These are phyloP conservation scores for Neonectria coccinea DNA, from an alignment of 2,329 filamentous ascomycete genomes.

Conservation along the genomic window DNA sequence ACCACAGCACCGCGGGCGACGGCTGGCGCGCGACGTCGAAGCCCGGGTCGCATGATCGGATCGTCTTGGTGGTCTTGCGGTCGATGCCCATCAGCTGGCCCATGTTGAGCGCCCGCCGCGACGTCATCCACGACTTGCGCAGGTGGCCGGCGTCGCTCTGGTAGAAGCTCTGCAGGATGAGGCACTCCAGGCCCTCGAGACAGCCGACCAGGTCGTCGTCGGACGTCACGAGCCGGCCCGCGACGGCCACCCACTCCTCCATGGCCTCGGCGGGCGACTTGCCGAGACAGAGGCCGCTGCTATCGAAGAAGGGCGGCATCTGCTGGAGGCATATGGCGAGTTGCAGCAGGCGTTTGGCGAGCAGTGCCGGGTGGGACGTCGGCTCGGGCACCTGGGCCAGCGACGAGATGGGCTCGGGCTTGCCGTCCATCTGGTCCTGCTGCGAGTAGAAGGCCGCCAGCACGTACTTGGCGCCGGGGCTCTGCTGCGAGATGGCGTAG, in stretches of 20 bases:
- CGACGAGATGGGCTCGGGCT: conserved; percentile 46
- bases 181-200: conserved; percentile 64
- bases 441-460: conserved; percentile 45
- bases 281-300: conserved; percentile 41
- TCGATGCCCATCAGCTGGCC: conserved; percentile 64
- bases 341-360: conserved; percentile 61
- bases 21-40: conserved; percentile 48
- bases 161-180: conserved; percentile 61
- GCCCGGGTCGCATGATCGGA: conserved; percentile 53
- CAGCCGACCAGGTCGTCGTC: conserved; percentile 65
- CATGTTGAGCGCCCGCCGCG: conserved; percentile 61
- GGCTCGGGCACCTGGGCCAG: conserved; percentile 51
- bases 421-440: conserved; percentile 49
- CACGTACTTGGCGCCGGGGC: conserved; percentile 42
- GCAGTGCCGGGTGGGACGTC: conserved; percentile 59
- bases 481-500: conserved; percentile 40
- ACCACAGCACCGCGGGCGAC: conserved; percentile 56
- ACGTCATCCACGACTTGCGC: conserved; percentile 65
- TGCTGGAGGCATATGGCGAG: conserved; percentile 61
- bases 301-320: conserved; percentile 50
- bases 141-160: conserved; percentile 66
- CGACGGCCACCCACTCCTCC: conserved; percentile 48
- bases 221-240: conserved; percentile 57
- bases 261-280: conserved; percentile 36
- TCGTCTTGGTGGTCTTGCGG: conserved; percentile 47